phyloP scores from a whole-genome alignment of 169 alveolate genomes.

The Plasmodium gallinaceum region DNA sequence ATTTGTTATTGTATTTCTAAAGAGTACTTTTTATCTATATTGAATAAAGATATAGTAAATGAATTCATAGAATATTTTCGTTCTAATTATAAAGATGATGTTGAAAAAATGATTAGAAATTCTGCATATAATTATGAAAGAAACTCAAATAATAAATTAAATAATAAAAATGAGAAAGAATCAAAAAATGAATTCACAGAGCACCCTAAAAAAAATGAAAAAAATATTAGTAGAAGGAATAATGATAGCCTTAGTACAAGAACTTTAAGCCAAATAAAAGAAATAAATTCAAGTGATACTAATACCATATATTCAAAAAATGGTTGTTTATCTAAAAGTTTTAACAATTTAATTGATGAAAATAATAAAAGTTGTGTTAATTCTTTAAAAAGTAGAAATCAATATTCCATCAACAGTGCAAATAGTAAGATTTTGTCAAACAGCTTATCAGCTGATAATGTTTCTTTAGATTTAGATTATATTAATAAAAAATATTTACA shows the following conservation, averaged over 20 bases:
- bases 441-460: constrained; percentile 20
- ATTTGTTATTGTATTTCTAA: constrained; percentile 42
- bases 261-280: too few relatives aligned
- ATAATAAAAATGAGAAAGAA: too few relatives aligned
- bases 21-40: constrained; percentile 40
- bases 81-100: constrained; percentile 6
- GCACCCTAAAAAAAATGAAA: too few relatives aligned
- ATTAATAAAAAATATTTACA: constrained; percentile 34
- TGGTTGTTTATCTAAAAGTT: not conserved
- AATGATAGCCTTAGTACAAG: too few relatives aligned
- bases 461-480: constrained; percentile 39
- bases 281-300: too few relatives aligned
- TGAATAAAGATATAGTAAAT: constrained; percentile 41
- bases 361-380: not conserved
- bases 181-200: too few relatives aligned
- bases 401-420: not conserved
- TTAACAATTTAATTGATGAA: not conserved
- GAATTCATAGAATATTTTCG: constrained; percentile 45
- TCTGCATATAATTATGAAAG: constrained; percentile 2
- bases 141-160: too few relatives aligned
- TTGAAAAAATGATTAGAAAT: constrained; percentile 28
- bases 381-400: not conserved
- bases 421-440: constrained; percentile 6
- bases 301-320: too few relatives aligned
- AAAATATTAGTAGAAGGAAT: too few relatives aligned